phyloP scores from a whole-genome alignment of 208 protist species.

The Vickermania ingenoplastis region DNA sequence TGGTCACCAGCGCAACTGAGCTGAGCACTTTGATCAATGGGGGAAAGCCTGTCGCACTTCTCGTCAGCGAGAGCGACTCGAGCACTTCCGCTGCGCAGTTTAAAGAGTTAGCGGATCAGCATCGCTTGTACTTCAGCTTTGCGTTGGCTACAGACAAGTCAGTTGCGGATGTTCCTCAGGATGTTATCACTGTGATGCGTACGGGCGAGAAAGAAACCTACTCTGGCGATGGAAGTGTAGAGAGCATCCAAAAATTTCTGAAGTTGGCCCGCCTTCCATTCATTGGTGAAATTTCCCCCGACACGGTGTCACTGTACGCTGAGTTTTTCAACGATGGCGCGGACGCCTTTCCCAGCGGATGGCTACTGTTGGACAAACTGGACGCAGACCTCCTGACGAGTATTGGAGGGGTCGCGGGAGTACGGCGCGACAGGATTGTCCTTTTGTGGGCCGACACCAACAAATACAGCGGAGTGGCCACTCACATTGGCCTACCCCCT shows the following conservation, averaged over 20 bases:
- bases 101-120: slow-evolving; percentile 14
- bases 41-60: slow-evolving; percentile 27
- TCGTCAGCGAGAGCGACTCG: slow-evolving; percentile 40
- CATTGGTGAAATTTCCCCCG: slow-evolving; percentile 60
- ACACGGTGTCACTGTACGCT: slow-evolving; percentile 23
- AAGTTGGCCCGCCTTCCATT: slow-evolving; percentile 26
- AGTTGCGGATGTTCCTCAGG: slow-evolving; percentile 34
- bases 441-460: slow-evolving; percentile 70
- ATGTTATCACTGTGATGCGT: slow-evolving; percentile 58
- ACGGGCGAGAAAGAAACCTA: slow-evolving; percentile 35
- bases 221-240: slow-evolving; percentile 17
- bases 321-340: slow-evolving; percentile 44
- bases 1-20: slow-evolving; percentile 24
- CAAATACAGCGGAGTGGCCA: slow-evolving; percentile 48
- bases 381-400: slow-evolving; percentile 12
- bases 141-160: slow-evolving; percentile 42
- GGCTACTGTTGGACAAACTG: slow-evolving; percentile 45
- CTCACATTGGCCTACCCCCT: slow-evolving; percentile 47
- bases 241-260: slow-evolving; percentile 48
- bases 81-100: slow-evolving; percentile 22
- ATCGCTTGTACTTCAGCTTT: slow-evolving; percentile 46
- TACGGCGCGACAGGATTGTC: slow-evolving; percentile 57
- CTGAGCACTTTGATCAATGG: slow-evolving; percentile 52
- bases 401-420: slow-evolving; percentile 41
- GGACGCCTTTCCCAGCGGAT: slow-evolving; percentile 36